Percentiles rank a stretch among this genome's conserved stretches.
Evolutionary conservation across 225 moss, liverwort and hornwort genomes (phyloP).

Genomic region (Sphagnum tenellum): DNA sequence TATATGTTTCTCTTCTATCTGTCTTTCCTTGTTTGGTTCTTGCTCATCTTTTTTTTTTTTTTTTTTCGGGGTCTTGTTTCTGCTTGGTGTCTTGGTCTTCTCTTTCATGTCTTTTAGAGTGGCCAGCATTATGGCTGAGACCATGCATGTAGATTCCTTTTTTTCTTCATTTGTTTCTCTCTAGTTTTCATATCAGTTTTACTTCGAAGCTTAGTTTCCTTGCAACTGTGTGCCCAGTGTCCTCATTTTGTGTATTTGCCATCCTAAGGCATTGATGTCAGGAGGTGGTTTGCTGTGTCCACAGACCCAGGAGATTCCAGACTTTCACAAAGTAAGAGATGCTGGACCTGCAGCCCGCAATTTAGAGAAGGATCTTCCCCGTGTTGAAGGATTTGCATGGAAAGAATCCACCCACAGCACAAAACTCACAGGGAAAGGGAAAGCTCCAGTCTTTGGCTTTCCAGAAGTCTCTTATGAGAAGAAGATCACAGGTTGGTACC

Average conservation of each 20-base stretch:
- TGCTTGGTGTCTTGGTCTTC: too few relatives aligned
- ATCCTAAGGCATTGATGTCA: background rate
- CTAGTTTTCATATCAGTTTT: background rate
- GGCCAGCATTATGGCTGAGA: too few relatives aligned
- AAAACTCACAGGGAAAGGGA: slow-evolving; percentile 61
- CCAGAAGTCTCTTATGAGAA: slow-evolving; percentile 6
- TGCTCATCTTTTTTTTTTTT: too few relatives aligned
- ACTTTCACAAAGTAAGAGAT: slow-evolving; percentile 35
- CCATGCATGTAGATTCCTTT: slow-evolving; percentile 2
- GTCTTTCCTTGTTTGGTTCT: too few relatives aligned
- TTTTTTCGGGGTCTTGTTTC: too few relatives aligned
- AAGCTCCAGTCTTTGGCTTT: slow-evolving; percentile 25
- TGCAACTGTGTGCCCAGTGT: too few relatives aligned
- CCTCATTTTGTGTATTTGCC: too few relatives aligned
- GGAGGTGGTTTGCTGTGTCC: slow-evolving; percentile 16
- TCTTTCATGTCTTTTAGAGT: too few relatives aligned
- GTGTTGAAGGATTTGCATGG: slow-evolving; percentile 30
- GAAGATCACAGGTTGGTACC: too few relatives aligned
- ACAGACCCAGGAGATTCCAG: slow-evolving; percentile 47
- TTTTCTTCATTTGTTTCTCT: background rate
- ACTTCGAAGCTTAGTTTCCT: too few relatives aligned
- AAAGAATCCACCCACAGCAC: slow-evolving; percentile 40
- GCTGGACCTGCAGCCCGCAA: slow-evolving; percentile 74
- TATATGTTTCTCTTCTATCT: too few relatives aligned
- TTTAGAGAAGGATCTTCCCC: slow-evolving; percentile 40